These are phyloP conservation scores for Salix dunnii DNA, from an alignment of 345 rosid genomes.

Conservation along the genomic window DNA sequence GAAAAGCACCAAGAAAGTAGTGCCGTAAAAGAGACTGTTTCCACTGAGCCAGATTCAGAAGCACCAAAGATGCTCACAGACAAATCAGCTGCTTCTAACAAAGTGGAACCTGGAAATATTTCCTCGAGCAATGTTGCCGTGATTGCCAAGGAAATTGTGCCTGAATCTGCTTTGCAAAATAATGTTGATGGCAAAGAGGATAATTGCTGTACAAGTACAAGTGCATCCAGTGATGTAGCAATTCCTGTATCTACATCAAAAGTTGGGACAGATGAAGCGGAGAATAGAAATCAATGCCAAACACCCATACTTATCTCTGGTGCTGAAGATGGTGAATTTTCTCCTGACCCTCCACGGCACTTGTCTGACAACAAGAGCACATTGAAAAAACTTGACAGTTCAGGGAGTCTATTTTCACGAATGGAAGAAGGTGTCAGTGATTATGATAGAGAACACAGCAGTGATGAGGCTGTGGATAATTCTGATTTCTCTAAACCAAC, in stretches of 20 bases:
- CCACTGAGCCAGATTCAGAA: conserved; percentile 39
- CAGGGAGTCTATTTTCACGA: conserved; percentile 28
- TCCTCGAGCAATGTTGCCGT: conserved; percentile 36
- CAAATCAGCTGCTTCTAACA: conserved; percentile 34
- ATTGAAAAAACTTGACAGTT: conserved; percentile 30
- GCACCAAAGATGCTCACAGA: conserved; percentile 19
- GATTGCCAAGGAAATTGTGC: conserved; percentile 25
- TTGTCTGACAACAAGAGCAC: conserved; percentile 36
- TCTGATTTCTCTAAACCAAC: conserved; percentile 37
- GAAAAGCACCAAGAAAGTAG: conserved; percentile 26
- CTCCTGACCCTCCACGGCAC: conserved; percentile 35
- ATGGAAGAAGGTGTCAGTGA: conserved; percentile 37
- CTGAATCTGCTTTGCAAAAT: conserved; percentile 27
- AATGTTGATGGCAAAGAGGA: conserved; percentile 38
- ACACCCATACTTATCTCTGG: conserved; percentile 12
- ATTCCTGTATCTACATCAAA: conserved; percentile 32
- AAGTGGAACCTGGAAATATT: conserved; percentile 37
- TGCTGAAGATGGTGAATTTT: conserved; percentile 32
- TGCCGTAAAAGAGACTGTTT: conserved; percentile 23
- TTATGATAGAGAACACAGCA: conserved; percentile 35
- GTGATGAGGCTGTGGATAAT: conserved; percentile 35
- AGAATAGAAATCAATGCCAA: conserved; percentile 24
- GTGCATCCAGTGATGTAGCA: conserved; percentile 24
- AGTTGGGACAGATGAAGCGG: conserved; percentile 26
- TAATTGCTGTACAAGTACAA: conserved; percentile 15